phyloP scores from a whole-genome alignment of 352 stramenopile species.

The Phytophthora crassamura region DNA sequence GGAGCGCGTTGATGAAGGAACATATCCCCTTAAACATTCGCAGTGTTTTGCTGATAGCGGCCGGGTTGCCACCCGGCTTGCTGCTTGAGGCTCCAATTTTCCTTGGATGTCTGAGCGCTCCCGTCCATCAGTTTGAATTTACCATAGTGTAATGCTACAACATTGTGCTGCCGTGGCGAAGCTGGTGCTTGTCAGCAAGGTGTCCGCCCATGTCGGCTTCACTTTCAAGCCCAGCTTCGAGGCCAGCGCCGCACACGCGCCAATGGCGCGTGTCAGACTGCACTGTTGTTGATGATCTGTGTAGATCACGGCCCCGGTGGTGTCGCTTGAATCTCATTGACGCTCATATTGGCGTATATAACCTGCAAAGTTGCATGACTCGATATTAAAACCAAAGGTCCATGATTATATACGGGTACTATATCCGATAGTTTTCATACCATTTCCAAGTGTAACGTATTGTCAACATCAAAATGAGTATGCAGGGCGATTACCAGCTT shows the following conservation, averaged over 20 bases:
- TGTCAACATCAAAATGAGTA: conserved; percentile 5
- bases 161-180: too few species aligned
- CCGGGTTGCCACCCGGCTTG: conserved; percentile 65
- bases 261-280: not conserved
- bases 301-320: conserved; percentile 1
- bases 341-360: not conserved
- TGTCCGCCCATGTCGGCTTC: conserved; percentile 15
- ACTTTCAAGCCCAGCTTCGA: not conserved
- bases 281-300: too few species aligned
- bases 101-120: conserved; percentile 57
- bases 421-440: not conserved
- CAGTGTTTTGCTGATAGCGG: conserved; percentile 84
- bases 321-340: conserved; percentile 24
- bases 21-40: conserved; percentile 85
- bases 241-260: not conserved
- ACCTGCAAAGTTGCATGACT: not conserved
- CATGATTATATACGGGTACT: conserved; percentile 4
- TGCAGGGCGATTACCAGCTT: conserved; percentile 12
- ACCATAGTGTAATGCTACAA: too few species aligned
- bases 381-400: not conserved
- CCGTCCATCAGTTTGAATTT: not conserved
- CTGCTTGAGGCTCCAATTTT: conserved; percentile 74
- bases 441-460: not conserved
- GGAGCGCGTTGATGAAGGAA: conserved; percentile 75
- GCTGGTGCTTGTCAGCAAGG: not conserved